Evolutionary conservation across 2,329 filamentous ascomycete species (phyloP).

Genomic region (Esteya vermicola): DNA sequence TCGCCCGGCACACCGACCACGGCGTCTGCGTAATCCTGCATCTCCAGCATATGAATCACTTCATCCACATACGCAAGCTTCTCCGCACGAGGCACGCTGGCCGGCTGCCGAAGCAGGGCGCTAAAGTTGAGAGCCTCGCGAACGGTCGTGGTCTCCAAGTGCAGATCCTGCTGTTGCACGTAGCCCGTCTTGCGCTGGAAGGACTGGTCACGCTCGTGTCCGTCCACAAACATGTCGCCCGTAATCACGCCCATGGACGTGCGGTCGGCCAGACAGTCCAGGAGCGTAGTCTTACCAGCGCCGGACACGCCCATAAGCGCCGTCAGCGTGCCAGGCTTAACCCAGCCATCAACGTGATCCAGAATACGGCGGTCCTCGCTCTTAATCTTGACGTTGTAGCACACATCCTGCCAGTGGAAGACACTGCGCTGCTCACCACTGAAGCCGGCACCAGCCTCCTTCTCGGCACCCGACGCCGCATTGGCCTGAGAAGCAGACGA

Average conservation of each 20-base stretch:
- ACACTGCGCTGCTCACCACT: slow-evolving; percentile 51
- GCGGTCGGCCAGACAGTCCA: slow-evolving; percentile 75
- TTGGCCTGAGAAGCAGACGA: neutral
- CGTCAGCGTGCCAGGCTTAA: slow-evolving; percentile 80
- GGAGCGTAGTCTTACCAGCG: slow-evolving; percentile 80
- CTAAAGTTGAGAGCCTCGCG: slow-evolving; percentile 80
- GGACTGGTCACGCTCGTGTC: slow-evolving; percentile 55
- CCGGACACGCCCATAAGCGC: slow-evolving; percentile 85
- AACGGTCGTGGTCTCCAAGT: slow-evolving; percentile 71
- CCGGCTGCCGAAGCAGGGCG: slow-evolving; percentile 72
- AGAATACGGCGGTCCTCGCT: slow-evolving; percentile 61
- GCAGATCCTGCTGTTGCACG: slow-evolving; percentile 84
- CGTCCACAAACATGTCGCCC: slow-evolving; percentile 63
- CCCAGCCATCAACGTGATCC: slow-evolving; percentile 81
- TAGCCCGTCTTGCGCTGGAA: slow-evolving; percentile 91
- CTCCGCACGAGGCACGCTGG: slow-evolving; percentile 55
- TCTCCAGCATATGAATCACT: slow-evolving; percentile 80
- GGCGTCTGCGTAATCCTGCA: slow-evolving; percentile 81
- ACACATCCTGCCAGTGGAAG: slow-evolving; percentile 78
- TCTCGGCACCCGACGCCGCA: neutral
- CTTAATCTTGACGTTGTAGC: slow-evolving; percentile 69
- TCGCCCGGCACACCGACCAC: slow-evolving; percentile 82
- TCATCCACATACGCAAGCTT: slow-evolving; percentile 83
- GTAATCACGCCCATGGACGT: slow-evolving; percentile 80
- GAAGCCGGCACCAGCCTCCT: slow-evolving; percentile 30